Conservation (phyloP, 805 yeast species). For the Trichomonascus vanleenenianus region DNA sequence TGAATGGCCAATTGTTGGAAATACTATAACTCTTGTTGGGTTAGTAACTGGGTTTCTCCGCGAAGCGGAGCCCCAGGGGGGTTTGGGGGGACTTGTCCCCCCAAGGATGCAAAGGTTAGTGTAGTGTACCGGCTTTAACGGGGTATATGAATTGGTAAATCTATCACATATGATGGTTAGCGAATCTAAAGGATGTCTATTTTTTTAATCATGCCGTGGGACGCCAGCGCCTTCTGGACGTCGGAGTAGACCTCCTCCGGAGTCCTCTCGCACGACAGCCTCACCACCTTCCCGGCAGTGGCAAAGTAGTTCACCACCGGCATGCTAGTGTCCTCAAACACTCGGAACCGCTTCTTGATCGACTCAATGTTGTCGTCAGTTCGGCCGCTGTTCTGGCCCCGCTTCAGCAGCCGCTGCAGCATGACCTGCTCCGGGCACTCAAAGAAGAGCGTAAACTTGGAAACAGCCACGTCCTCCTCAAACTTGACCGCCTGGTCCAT, state of each 20-base stretch:
- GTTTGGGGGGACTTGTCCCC: too few relatives aligned
- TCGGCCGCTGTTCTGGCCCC: constrained; percentile 4
- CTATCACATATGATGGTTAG: too few relatives aligned
- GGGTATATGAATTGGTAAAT: constrained; percentile 18
- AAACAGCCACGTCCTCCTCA: constrained; percentile 44
- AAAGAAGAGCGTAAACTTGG: constrained; percentile 9
- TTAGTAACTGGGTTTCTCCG: too few relatives aligned
- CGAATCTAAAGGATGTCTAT: too few relatives aligned
- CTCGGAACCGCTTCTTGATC: constrained; percentile 5
- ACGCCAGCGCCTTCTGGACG: constrained; percentile 56
- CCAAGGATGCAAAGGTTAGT: too few relatives aligned
- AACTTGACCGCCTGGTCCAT: constrained; percentile 89
- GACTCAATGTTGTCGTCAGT: constrained; percentile 5
- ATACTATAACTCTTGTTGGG: too few relatives aligned
- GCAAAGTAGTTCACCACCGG: constrained; percentile 7
- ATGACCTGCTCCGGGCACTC: constrained; percentile 55
- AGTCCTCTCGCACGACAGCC: constrained; percentile 68
- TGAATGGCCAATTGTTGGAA: too few relatives aligned
- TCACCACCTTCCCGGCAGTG: constrained; percentile 32
- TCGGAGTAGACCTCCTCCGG: constrained; percentile 69
- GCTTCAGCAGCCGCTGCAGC: constrained; percentile 33
- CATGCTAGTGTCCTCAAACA: constrained; percentile 2
- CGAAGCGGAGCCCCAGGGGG: too few relatives aligned
- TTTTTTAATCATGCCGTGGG: neutral
- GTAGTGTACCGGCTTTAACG: too few relatives aligned